Base-by-base conservation (phyloP, 352 stramenopile species). In the Phytophthora cajani region DNA sequence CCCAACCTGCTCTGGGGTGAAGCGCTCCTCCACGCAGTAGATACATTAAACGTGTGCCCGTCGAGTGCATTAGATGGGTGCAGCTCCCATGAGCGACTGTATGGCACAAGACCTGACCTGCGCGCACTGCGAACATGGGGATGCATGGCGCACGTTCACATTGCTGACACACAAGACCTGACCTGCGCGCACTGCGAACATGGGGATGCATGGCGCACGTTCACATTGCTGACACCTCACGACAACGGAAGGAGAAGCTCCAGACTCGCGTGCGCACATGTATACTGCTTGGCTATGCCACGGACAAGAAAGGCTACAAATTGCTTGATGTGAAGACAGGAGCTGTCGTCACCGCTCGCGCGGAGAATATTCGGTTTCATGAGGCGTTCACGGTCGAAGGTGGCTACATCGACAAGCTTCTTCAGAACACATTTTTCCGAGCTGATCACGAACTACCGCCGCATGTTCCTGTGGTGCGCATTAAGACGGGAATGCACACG, bases 201-300 rank as follows among this genome's bases (percentile, higher is more conserved):
- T 58, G 49, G 59, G 49, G 59, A 6, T 58, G 47, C 17, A 14
- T 66, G 14, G 9, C 17, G 2, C 49, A 66, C 16, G 30, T 51
- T 2, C 49, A 58, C 8, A 58, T 59, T 12, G 2, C 5, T 19
- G 19, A 40, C 36, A 19, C n/a, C 2, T 52, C 59, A 4, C 47
- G 36, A n/a, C 9, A 30, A n/a, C 30, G 36, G 5, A 66, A 66
- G 5, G 49, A 58, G 5, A 66, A 66, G 47, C 12, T 66, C 8
- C 10, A 12, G 6, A 38, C 49, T 47, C 19, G 59, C 10, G 33
- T 42, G 14, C 11, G 59, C 6, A 51, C 49, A 9, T 46, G 27
- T 6, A 40, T 59, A 16, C 21, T 60, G 0, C 16, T 55, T 0
- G 50, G 49, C 8, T 59, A 67, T 42, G 9, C 19, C n/a, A 36